Percentiles rank a stretch among this genome's conserved stretches.
phyloP scores from a whole-genome alignment of 768 basidiomycete species.

The Clitopilus passeckerianus region DNA sequence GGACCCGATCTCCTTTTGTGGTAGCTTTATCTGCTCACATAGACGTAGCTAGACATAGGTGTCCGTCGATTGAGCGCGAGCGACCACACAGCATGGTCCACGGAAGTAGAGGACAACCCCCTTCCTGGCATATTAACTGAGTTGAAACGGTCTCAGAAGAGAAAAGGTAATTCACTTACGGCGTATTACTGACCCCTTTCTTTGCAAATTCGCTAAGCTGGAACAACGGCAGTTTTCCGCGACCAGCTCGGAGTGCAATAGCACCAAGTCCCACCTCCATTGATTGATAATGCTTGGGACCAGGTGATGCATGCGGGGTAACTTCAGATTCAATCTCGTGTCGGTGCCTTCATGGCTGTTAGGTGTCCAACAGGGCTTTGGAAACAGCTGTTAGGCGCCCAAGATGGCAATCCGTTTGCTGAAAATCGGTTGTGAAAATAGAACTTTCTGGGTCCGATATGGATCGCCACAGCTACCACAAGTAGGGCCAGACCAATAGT shows the following conservation, averaged over 20 bases:
- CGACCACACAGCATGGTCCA: neutral
- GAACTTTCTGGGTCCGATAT: no score
- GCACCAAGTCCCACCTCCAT: neutral
- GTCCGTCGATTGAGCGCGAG: neutral
- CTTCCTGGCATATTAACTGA: neutral
- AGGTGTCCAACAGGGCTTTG: neutral
- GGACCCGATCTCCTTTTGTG: constrained; percentile 11
- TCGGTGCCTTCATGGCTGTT: neutral
- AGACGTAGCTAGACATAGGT: neutral
- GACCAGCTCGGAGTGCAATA: neutral
- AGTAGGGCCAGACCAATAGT: no score
- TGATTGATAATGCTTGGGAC: neutral
- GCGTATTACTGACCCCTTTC: neutral
- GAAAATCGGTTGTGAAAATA: no score
- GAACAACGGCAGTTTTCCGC: neutral
- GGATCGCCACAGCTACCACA: no score
- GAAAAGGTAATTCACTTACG: neutral
- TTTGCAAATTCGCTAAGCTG: neutral
- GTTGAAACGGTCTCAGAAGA: no score
- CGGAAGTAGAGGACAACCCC: neutral
- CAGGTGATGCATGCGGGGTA: neutral
- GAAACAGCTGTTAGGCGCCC: neutral
- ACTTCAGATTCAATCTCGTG: neutral
- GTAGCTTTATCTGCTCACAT: neutral
- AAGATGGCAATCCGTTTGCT: neutral